Conservation (phyloP, 2,329 filamentous ascomycete genomes). For the Claviceps maximensis region DNA sequence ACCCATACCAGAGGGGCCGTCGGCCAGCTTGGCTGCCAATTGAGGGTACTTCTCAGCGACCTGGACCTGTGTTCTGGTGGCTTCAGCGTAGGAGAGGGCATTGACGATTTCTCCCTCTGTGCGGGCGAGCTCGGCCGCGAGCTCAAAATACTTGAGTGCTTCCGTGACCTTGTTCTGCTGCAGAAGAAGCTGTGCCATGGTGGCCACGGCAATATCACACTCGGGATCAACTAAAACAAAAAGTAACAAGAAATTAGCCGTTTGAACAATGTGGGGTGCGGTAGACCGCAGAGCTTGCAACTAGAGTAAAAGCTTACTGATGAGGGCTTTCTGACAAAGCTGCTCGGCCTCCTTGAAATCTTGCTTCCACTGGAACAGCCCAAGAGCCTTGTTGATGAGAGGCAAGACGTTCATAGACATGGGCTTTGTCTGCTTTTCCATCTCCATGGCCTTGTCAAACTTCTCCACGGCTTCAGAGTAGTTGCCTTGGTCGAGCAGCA, state of each 20-base stretch:
- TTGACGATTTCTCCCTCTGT: constrained; percentile 96
- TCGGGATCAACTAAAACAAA: constrained; percentile 70
- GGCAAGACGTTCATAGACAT: constrained; percentile 96
- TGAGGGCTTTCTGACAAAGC: constrained; percentile 91
- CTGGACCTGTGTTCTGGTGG: constrained; percentile 88
- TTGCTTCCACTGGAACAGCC: constrained; percentile 96
- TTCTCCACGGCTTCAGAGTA: constrained; percentile 92
- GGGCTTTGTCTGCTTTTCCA: constrained; percentile 90
- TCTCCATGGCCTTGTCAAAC: constrained; percentile 96
- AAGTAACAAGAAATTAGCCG: neutral
- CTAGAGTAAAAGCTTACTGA: constrained; percentile 49
- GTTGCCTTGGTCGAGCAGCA: constrained; percentile 92
- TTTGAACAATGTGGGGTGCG: neutral
- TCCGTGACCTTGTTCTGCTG: constrained; percentile 97
- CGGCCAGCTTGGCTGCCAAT: constrained; percentile 54
- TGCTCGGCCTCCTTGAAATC: constrained; percentile 92
- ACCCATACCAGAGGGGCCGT: constrained; percentile 21
- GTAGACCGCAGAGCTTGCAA: neutral
- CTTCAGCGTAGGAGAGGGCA: constrained; percentile 91
- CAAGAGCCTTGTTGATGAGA: constrained; percentile 95
- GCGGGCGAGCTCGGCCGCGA: constrained; percentile 82
- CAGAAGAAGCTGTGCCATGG: constrained; percentile 92
- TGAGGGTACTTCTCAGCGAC: constrained; percentile 79
- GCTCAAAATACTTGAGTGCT: constrained; percentile 92
- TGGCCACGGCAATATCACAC: constrained; percentile 96